Evolutionary conservation across 208 protist genomes (phyloP).

Genomic region (Phytomonas sp.): DNA sequence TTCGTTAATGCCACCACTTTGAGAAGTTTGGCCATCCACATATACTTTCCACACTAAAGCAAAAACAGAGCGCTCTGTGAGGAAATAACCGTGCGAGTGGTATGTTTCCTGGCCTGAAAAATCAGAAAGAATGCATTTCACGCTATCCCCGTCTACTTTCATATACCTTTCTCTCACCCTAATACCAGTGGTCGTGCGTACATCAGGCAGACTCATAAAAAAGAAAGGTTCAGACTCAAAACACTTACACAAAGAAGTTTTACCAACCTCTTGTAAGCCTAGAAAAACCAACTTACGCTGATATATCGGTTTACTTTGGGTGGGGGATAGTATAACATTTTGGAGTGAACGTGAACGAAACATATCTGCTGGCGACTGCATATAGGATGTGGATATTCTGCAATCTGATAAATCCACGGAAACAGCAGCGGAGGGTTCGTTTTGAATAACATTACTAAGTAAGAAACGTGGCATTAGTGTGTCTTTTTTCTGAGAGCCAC

Average conservation of each 20-base stretch:
- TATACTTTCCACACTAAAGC: slow-evolving; percentile 88
- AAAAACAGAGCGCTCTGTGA: slow-evolving; percentile 82
- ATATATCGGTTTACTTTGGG: slow-evolving; percentile 41
- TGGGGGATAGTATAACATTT: neutral
- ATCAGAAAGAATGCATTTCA: slow-evolving; percentile 72
- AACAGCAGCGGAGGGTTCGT: neutral
- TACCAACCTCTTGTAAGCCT: slow-evolving; percentile 84
- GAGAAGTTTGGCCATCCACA: slow-evolving; percentile 76
- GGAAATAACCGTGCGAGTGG: slow-evolving; percentile 81
- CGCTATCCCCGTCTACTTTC: slow-evolving; percentile 34
- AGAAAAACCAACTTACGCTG: slow-evolving; percentile 79
- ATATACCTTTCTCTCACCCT: slow-evolving; percentile 60
- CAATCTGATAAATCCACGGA: neutral
- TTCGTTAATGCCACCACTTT: slow-evolving; percentile 64
- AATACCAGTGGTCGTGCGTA: slow-evolving; percentile 76
- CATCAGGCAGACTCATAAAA: slow-evolving; percentile 65
- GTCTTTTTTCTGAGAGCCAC: neutral
- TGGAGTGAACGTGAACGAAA: neutral
- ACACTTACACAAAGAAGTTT: slow-evolving; percentile 86
- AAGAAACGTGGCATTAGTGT: neutral
- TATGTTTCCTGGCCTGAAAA: slow-evolving; percentile 86
- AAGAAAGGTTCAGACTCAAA: slow-evolving; percentile 83
- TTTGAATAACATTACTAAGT: neutral
- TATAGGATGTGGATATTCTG: neutral
- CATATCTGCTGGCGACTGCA: neutral